phyloP scores from a whole-genome alignment of 2,329 filamentous ascomycete species.

The Penicillium sp. region DNA sequence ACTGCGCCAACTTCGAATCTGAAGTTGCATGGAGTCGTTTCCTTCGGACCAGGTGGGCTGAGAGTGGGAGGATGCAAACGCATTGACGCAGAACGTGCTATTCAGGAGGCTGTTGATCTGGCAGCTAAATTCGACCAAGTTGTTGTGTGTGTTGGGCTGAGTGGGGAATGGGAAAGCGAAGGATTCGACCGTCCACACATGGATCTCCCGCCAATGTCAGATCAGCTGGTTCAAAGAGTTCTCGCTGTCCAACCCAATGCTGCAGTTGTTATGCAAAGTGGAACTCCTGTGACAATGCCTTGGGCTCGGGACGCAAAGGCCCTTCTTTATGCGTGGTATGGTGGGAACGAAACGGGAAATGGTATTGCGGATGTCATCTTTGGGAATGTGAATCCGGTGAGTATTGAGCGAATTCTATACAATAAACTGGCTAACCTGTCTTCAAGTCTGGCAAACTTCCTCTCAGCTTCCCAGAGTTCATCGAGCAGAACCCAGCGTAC shows the following conservation, averaged over 20 bases:
- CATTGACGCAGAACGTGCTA: not conserved
- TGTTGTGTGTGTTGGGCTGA: conserved; percentile 66
- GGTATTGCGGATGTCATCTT: conserved; percentile 71
- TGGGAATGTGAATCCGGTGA: conserved; percentile 61
- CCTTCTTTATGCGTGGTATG: conserved; percentile 71
- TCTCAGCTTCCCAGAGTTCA: conserved; percentile 63
- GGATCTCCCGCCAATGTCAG: conserved; percentile 48
- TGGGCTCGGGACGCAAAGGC: conserved; percentile 41
- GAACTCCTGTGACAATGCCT: conserved; percentile 56
- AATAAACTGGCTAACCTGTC: not conserved
- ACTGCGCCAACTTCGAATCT: conserved; percentile 59
- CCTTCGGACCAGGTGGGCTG: conserved; percentile 59
- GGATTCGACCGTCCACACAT: conserved; percentile 55
- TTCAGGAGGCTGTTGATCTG: not conserved
- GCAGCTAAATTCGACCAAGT: conserved; percentile 68
- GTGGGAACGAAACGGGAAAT: conserved; percentile 75
- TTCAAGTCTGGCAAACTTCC: conserved; percentile 63
- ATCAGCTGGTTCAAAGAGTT: conserved; percentile 59
- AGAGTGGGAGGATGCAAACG: conserved; percentile 59
- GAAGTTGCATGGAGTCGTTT: conserved; percentile 44
- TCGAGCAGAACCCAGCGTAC: conserved; percentile 67
- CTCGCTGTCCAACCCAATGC: conserved; percentile 62
- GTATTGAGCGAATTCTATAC: not conserved
- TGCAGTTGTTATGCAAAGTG: conserved; percentile 68
- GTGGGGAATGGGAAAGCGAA: conserved; percentile 22